Evolutionary conservation across 345 rosid species (phyloP), one percentile per base, ranked within the genome.

Genomic region (Bretschneidera sinensis): DNA sequence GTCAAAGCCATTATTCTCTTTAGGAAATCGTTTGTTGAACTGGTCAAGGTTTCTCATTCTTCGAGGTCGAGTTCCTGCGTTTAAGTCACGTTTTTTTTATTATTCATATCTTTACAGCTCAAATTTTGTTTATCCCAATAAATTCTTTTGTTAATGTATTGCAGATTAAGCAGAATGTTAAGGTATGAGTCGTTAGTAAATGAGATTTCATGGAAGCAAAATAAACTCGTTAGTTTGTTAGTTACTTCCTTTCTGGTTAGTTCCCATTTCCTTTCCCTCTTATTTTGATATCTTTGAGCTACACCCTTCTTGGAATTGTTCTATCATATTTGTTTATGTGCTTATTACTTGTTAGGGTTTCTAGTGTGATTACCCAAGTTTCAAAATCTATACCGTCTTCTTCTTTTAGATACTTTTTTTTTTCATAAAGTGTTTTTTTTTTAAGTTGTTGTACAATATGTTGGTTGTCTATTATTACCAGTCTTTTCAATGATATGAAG

Each of bases 141-240:
- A n/a, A n/a, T 63, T 60, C 24, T 48, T n/a, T 53, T 61, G 24
- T 51, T 70, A 24, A 58, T n/a, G 20, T 61, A 33, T 51, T 74
- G 69, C 79, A 74, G 79, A 56, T 64, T 31, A 21, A 24, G 57
- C 66, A 14, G 49, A 64, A 48, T 61, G n/a, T n/a, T n/a, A n/a
- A n/a, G n/a, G n/a, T 19, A n/a, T 53, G 68, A 48, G 23, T 28
- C 28, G 31, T 8, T 28, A 2, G 33, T 3, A 23, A 49, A 31
- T 52, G 60, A 57, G 51, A 67, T 53, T 60, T 70, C 34, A 33
- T 43, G 52, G 67, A 45, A 52, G 58, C 34, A 57, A 23, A 58
- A 35, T 17, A 47, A 48, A 39, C 63, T 70, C 24, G 28, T 31
- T 25, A 17, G 23, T 69, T 65, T 53, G 55, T 50, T 61, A 48